A percentile compares a stretch with the other conserved stretches of the same genome.
Evolutionary conservation across 352 stramenopile genomes (phyloP).

Genomic region (Aphanomyces invadans): DNA sequence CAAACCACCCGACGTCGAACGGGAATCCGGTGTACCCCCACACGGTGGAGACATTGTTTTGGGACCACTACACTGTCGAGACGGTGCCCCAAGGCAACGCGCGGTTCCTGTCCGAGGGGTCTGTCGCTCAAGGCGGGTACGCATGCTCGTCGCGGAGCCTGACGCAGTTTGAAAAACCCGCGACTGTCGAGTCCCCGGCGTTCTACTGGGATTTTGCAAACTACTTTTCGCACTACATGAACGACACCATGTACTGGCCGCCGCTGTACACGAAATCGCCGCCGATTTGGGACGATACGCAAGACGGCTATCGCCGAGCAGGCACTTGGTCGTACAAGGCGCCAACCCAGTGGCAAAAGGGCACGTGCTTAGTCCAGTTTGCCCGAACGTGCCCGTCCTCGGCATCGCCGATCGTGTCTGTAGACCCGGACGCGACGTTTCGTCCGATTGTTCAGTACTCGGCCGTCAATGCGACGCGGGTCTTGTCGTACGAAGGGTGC

Average conservation of each 20-base stretch:
- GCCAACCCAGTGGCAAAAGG: slow-evolving; percentile 84
- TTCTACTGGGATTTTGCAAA: slow-evolving; percentile 91
- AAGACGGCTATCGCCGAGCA: slow-evolving; percentile 84
- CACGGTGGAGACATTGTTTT: slow-evolving; percentile 48
- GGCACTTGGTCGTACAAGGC: slow-evolving; percentile 63
- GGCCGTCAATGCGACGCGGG: slow-evolving; percentile 42
- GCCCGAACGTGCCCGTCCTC: slow-evolving; percentile 60
- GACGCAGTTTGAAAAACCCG: slow-evolving; percentile 92
- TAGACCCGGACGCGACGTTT: slow-evolving; percentile 91
- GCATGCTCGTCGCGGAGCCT: slow-evolving; percentile 89
- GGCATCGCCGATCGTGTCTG: slow-evolving; percentile 8
- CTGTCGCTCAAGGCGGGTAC: slow-evolving; percentile 85
- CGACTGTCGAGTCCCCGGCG: slow-evolving; percentile 43
- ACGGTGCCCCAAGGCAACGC: slow-evolving; percentile 35
- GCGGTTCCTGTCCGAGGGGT: slow-evolving; percentile 43
- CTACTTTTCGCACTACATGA: slow-evolving; percentile 96
- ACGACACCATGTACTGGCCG: slow-evolving; percentile 87
- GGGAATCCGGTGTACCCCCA: slow-evolving; percentile 51
- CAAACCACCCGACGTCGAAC: slow-evolving; percentile 40
- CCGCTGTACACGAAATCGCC: slow-evolving; percentile 83
- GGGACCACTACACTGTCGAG: slow-evolving; percentile 37
- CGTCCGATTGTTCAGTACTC: slow-evolving; percentile 74
- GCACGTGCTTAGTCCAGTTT: slow-evolving; percentile 92
- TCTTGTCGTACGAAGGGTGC: slow-evolving; percentile 66
- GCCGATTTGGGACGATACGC: slow-evolving; percentile 83